Percentiles rank a stretch among this genome's conserved stretches.
These are phyloP conservation scores for Suhomyces emberorum DNA, from an alignment of 805 yeast genomes.

Conservation along the genomic window DNA sequence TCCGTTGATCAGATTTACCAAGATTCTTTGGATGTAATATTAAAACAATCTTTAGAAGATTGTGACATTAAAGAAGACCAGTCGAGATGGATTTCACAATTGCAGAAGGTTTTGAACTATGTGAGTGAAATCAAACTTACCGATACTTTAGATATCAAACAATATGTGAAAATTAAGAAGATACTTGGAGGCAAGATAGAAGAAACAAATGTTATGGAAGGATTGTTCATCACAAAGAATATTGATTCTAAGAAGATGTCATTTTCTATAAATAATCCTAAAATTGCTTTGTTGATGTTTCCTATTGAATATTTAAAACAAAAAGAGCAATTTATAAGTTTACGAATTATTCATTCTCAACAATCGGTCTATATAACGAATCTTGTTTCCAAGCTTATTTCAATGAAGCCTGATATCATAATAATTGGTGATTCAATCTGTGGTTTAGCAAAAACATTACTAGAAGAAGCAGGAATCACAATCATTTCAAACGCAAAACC, in stretches of 20 bases:
- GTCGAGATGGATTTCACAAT: slow-evolving; percentile 56
- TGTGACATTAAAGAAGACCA: slow-evolving; percentile 47
- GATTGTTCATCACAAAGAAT: slow-evolving; percentile 79
- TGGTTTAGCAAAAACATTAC: slow-evolving; percentile 71
- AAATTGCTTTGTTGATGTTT: slow-evolving; percentile 78
- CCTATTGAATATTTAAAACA: slow-evolving; percentile 82
- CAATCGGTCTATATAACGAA: slow-evolving; percentile 82
- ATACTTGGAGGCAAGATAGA: slow-evolving; percentile 69
- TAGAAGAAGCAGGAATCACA: slow-evolving; percentile 73
- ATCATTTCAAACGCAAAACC: slow-evolving; percentile 81
- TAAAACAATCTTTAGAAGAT: slow-evolving; percentile 61
- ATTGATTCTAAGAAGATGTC: slow-evolving; percentile 82
- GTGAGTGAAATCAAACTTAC: slow-evolving; percentile 62
- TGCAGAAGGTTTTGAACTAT: slow-evolving; percentile 50
- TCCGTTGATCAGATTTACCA: slow-evolving; percentile 19
- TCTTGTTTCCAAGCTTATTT: slow-evolving; percentile 71
- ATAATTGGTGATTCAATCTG: slow-evolving; percentile 77
- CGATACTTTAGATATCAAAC: slow-evolving; percentile 81
- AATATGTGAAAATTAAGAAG: slow-evolving; percentile 81
- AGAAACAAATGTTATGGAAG: slow-evolving; percentile 60
- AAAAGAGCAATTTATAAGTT: slow-evolving; percentile 75
- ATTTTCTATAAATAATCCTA: slow-evolving; percentile 57
- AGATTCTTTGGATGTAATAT: slow-evolving; percentile 47
- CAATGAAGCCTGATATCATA: slow-evolving; percentile 74
- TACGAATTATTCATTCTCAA: slow-evolving; percentile 81